Conservation (phyloP, 2,329 filamentous ascomycete genomes). For the Trichoderma atrobrunneum region DNA sequence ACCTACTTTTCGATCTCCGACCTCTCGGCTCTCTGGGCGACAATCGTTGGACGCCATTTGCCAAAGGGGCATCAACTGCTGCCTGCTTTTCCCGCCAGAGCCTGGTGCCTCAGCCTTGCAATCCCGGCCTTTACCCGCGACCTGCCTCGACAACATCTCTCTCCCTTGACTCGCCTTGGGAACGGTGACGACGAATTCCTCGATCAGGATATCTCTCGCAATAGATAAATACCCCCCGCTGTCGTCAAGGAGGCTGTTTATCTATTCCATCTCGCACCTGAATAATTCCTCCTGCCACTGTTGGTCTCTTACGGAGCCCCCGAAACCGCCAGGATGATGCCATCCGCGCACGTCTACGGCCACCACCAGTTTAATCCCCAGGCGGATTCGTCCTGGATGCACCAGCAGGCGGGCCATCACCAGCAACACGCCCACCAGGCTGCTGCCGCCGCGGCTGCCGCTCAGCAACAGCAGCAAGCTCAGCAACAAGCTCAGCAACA, state of each 20-base stretch:
- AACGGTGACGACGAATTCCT: slow-evolving; percentile 5
- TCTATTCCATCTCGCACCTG: neutral
- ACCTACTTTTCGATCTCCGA: neutral
- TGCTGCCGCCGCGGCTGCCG: slow-evolving; percentile 39
- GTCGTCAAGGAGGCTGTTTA: neutral
- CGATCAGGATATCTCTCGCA: neutral
- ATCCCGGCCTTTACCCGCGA: slow-evolving; percentile 14
- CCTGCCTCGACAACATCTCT: neutral
- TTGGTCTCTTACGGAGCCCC: neutral
- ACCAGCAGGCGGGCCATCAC: slow-evolving; percentile 59
- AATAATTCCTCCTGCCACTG: neutral
- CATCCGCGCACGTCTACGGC: slow-evolving; percentile 62
- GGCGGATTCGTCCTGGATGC: slow-evolving; percentile 64
- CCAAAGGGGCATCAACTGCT: neutral
- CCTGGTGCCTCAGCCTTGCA: slow-evolving; percentile 8
- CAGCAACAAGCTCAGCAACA: slow-evolving; percentile 59
- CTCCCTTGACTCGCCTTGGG: slow-evolving; percentile 8
- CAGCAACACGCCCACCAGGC: slow-evolving; percentile 56
- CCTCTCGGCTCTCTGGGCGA: neutral
- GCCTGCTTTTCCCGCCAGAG: neutral
- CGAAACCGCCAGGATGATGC: slow-evolving; percentile 52
- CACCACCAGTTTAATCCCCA: slow-evolving; percentile 66
- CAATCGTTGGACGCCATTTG: neutral
- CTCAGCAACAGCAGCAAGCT: slow-evolving; percentile 52
- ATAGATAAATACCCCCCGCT: neutral